Conservation (phyloP, 352 stramenopile genomes). For the Phytophthora litchii region DNA sequence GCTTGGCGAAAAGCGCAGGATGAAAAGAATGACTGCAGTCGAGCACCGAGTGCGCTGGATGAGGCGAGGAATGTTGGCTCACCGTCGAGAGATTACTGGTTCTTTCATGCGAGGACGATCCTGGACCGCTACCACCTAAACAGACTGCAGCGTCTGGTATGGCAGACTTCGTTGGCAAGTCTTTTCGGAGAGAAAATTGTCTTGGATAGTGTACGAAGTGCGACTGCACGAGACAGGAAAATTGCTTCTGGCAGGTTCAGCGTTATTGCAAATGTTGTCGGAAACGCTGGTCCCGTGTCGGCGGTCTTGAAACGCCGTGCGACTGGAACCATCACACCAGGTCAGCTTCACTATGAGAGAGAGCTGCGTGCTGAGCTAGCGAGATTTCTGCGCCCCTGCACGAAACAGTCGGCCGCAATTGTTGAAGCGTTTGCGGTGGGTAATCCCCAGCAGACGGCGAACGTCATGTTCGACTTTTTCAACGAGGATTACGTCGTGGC, state of each 20-base stretch:
- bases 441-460: slow-evolving; percentile 41
- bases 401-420: slow-evolving; percentile 44
- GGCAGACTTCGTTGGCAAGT: slow-evolving; percentile 71
- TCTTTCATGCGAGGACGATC: slow-evolving; percentile 64
- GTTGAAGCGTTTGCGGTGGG: slow-evolving; percentile 36
- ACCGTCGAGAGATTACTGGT: slow-evolving; percentile 74
- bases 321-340: slow-evolving; percentile 21
- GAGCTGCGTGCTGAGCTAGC: slow-evolving; percentile 51
- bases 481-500: slow-evolving; percentile 63
- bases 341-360: slow-evolving; percentile 31
- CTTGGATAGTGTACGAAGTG: slow-evolving; percentile 51
- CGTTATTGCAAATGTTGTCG: slow-evolving; percentile 31
- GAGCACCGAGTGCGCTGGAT: slow-evolving; percentile 41
- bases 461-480: slow-evolving; percentile 66
- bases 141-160: slow-evolving; percentile 74
- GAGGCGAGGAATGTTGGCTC: slow-evolving; percentile 57
- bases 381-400: slow-evolving; percentile 53
- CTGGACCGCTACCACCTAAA: slow-evolving; percentile 70
- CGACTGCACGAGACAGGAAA: slow-evolving; percentile 21
- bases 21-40: slow-evolving; percentile 33
- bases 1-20: slow-evolving; percentile 55
- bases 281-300: slow-evolving; percentile 25
- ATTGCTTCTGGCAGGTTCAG: slow-evolving; percentile 23
- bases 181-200: slow-evolving; percentile 71
- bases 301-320: slow-evolving; percentile 28